Percentiles rank a stretch among this genome's conserved stretches.
Evolutionary conservation across 1,284 basidiomycete genomes (phyloP).

Genomic region (Trametes versicolor): DNA sequence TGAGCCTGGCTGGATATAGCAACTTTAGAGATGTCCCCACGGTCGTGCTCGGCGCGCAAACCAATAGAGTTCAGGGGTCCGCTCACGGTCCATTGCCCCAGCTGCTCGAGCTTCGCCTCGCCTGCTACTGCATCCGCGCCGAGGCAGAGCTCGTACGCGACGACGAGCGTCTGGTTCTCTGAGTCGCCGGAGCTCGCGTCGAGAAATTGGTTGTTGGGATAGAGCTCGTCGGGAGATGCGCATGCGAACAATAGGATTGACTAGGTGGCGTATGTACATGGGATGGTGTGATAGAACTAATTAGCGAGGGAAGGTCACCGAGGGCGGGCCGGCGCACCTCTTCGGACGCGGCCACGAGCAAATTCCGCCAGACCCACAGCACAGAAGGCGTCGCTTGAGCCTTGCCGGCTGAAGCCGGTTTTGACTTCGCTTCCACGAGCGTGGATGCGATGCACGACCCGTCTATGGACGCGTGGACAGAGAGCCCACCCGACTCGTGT

Average conservation of each 20-base stretch:
- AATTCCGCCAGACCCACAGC: conserved; percentile 59
- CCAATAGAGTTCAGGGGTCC: conserved; percentile 56
- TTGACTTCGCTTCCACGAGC: conserved; percentile 19
- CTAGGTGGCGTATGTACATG: conserved; percentile 21
- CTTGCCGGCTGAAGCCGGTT: conserved; percentile 22
- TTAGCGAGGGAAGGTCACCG: conserved; percentile 16
- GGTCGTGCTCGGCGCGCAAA: conserved; percentile 53
- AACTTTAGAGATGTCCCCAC: conserved; percentile 47
- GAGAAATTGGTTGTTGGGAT: conserved; percentile 42
- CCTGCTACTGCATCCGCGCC: conserved; percentile 48
- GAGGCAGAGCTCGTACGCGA: conserved; percentile 56
- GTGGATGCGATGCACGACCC: conserved; percentile 39
- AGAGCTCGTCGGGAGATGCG: conserved; percentile 54
- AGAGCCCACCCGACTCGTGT: conserved; percentile 55
- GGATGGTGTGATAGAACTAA: not conserved
- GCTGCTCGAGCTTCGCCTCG: conserved; percentile 53
- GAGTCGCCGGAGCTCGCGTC: conserved; percentile 43
- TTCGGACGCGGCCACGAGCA: conserved; percentile 51
- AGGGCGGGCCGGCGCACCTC: conserved; percentile 51
- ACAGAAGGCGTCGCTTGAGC: conserved; percentile 42
- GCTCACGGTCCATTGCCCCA: conserved; percentile 66
- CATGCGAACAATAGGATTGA: conserved; percentile 51
- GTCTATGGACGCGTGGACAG: conserved; percentile 38
- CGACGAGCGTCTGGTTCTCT: conserved; percentile 54
- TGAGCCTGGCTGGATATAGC: not conserved